These are phyloP conservation scores for Mariannaea sp. DNA, from an alignment of 2,329 filamentous ascomycete species.

Conservation along the genomic window DNA sequence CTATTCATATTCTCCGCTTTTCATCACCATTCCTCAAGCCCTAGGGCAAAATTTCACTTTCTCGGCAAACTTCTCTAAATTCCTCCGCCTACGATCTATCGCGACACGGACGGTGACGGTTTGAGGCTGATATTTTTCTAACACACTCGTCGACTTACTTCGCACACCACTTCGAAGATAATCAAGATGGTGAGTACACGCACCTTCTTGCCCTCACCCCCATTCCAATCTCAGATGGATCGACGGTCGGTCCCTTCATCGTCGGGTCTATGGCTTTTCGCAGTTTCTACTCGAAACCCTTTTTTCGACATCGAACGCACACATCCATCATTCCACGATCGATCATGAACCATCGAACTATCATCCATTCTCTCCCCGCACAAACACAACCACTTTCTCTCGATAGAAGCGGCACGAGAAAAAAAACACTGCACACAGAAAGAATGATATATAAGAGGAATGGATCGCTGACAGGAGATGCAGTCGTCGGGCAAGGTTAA, in stretches of 20 bases:
- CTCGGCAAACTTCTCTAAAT: slow-evolving; percentile 46
- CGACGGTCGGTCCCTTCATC: slow-evolving; percentile 22
- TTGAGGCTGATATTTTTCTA: slow-evolving; percentile 43
- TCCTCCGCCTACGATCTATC: slow-evolving; percentile 42
- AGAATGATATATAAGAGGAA: slow-evolving; percentile 28
- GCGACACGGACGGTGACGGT: slow-evolving; percentile 44
- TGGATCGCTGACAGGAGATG: slow-evolving; percentile 39
- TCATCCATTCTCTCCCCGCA: slow-evolving; percentile 23
- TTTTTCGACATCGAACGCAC: slow-evolving; percentile 25
- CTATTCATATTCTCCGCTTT: slow-evolving; percentile 27
- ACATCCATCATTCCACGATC: slow-evolving; percentile 26
- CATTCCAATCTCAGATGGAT: slow-evolving; percentile 17
- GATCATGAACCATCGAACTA: slow-evolving; percentile 16
- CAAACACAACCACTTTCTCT: slow-evolving; percentile 7
- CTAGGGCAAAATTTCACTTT: slow-evolving; percentile 46
- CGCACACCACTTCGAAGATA: slow-evolving; percentile 49
- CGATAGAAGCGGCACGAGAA: slow-evolving; percentile 22
- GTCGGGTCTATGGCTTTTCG: slow-evolving; percentile 23
- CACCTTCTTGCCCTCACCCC: slow-evolving; percentile 28
- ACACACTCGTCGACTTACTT: slow-evolving; percentile 48
- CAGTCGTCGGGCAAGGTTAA: slow-evolving; percentile 75
- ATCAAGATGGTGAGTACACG: slow-evolving; percentile 57
- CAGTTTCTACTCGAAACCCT: slow-evolving; percentile 22
- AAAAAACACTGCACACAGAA: slow-evolving; percentile 13
- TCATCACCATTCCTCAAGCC: slow-evolving; percentile 39